These are phyloP conservation scores for Penicillium sp. DNA, from an alignment of 2,329 filamentous ascomycete genomes.

Conservation along the genomic window DNA sequence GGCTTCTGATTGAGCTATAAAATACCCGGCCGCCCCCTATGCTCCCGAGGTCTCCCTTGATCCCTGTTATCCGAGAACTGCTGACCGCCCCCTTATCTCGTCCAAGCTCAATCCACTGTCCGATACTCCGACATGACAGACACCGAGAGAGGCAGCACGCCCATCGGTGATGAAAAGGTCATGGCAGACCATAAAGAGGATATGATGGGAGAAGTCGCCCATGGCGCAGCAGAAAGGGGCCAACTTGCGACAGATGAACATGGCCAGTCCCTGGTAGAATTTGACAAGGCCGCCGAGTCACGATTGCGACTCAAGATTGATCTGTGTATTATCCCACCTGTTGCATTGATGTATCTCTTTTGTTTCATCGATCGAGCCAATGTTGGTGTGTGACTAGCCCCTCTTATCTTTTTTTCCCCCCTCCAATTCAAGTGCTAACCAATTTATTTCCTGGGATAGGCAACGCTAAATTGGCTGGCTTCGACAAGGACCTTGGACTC, in stretches of 20 bases:
- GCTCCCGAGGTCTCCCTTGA: neutral
- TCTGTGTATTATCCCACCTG: constrained; percentile 62
- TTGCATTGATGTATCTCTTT: constrained; percentile 65
- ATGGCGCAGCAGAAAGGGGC: constrained; percentile 44
- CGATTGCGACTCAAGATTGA: constrained; percentile 64
- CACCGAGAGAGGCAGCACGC: constrained; percentile 3
- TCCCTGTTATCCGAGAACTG: neutral
- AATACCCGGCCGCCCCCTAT: neutral
- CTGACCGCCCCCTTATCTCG: neutral
- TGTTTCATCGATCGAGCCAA: constrained; percentile 75
- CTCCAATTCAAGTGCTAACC: neutral
- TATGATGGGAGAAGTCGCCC: constrained; percentile 18
- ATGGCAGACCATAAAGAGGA: constrained; percentile 16
- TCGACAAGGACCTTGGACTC: constrained; percentile 61
- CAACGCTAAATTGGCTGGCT: constrained; percentile 65
- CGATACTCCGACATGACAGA: constrained; percentile 5
- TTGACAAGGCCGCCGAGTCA: constrained; percentile 57
- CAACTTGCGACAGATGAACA: constrained; percentile 51
- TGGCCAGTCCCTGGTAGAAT: constrained; percentile 50
- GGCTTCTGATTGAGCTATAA: constrained; percentile 6
- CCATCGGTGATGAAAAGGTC: constrained; percentile 21
- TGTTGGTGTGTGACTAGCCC: constrained; percentile 51
- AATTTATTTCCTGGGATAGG: constrained; percentile 39
- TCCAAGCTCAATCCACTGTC: neutral
- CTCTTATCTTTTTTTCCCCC: too few relatives aligned